Evolutionary conservation across 2,329 filamentous ascomycete genomes (phyloP), one percentile per base, ranked within the genome.

Genomic region (Fusarium sp.): DNA sequence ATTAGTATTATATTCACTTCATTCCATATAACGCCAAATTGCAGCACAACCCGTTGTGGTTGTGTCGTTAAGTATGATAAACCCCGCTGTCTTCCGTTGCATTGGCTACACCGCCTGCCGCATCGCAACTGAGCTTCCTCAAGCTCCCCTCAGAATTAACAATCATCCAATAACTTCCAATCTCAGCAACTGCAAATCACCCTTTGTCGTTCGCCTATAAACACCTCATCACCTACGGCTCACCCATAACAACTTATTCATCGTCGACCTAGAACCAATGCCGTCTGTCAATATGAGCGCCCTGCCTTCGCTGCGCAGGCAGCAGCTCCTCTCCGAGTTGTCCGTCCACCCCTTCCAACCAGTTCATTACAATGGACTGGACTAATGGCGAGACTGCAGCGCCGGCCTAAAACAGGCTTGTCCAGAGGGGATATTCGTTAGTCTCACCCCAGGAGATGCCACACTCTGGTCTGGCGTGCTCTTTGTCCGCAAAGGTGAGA

Each of bases 391-490:
- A 47, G 29, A 43, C 6, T 9, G 1, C 55, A 96, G 92, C 77
- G 85, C 91, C 60, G 91, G 91, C 60, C 83, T 97, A 69, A 93
- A 91, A 76, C 86, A 91, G 78, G 88, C 89, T 57, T 93, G 91
- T 74, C 93, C 93, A 2, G 87, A 92, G 53, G 94, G 95, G 49
- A 84, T 97, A 61, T 97, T 95, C 77, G 86, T 97, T 76, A 91
- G 86, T 74, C 84, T 97, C 58, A 91, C 90, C 26, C 91, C 92
- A 0, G 91, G 90, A 24, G 90, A 97, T 72, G 87, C 91, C 15
- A 87, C 88, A 13, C 79, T 93, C 44, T 98, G 94, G 94, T 90
- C 89, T 29, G 93, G 92, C n/a, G 91, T 96, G 19, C 82, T 98
- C 26, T 98, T 98, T 74, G 88, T 97, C 61, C 90, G 92, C 53